These are phyloP conservation scores for Exutisphaerella laricina DNA, from an alignment of 2,329 filamentous ascomycete genomes.

Conservation along the genomic window DNA sequence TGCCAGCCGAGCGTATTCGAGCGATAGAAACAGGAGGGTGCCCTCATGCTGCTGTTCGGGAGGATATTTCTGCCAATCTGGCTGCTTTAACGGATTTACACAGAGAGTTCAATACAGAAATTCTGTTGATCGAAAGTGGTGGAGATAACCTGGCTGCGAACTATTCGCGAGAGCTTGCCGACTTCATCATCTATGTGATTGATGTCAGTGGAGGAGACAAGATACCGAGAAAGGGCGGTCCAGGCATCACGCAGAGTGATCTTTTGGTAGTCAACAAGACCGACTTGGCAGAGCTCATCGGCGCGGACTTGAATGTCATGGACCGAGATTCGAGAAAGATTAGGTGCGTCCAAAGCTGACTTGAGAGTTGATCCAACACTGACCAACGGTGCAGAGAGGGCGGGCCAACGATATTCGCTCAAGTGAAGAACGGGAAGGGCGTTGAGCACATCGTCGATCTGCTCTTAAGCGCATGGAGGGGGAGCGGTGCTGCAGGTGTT, in stretches of 20 bases:
- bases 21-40: slow-evolving; percentile 98
- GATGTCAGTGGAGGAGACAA: slow-evolving; percentile 96
- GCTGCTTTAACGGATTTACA: slow-evolving; percentile 88
- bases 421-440: slow-evolving; percentile 88
- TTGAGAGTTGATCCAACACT: neutral
- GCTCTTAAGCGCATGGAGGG: slow-evolving; percentile 88
- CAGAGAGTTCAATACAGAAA: slow-evolving; percentile 67
- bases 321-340: slow-evolving; percentile 91
- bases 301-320: slow-evolving; percentile 89
- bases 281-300: slow-evolving; percentile 82
- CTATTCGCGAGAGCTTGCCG: slow-evolving; percentile 88
- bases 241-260: slow-evolving; percentile 94
- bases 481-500: slow-evolving; percentile 61
- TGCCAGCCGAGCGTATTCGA: slow-evolving; percentile 75
- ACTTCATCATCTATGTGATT: slow-evolving; percentile 98
- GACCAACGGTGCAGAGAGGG: slow-evolving; percentile 58
- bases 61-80: slow-evolving; percentile 93
- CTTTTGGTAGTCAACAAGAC: slow-evolving; percentile 95
- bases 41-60: slow-evolving; percentile 92
- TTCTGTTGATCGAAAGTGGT: slow-evolving; percentile 90
- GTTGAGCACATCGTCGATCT: slow-evolving; percentile 82
- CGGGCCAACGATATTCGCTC: slow-evolving; percentile 90
- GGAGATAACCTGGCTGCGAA: slow-evolving; percentile 97
- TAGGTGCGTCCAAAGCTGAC: slow-evolving; percentile 32
- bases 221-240: slow-evolving; percentile 90